A percentile compares a stretch with the other conserved stretches of the same genome.
Evolutionary conservation across 2,329 filamentous ascomycete genomes (phyloP).

Genomic region (Ustilaginoidea virens): DNA sequence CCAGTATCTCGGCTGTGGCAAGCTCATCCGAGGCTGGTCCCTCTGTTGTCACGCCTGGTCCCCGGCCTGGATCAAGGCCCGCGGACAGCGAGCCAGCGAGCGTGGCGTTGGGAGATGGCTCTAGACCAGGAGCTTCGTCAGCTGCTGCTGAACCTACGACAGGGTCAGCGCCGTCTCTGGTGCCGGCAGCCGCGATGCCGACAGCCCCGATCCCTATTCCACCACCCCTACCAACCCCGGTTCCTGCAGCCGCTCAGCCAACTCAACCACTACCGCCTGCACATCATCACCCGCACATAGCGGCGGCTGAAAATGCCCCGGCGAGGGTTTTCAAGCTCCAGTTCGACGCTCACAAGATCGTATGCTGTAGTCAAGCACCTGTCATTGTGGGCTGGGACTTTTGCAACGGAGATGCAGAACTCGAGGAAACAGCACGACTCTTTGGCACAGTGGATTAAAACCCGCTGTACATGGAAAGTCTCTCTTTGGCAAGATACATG

Average conservation of each 20-base stretch:
- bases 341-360: constrained; percentile 83
- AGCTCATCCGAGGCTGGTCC: too few relatives aligned
- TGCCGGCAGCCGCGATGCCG: neutral
- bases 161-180: neutral
- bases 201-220: neutral
- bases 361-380: constrained; percentile 85
- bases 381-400: constrained; percentile 98
- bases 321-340: constrained; percentile 86
- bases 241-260: constrained; percentile 8
- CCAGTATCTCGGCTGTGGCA: neutral
- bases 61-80: neutral
- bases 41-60: too few relatives aligned
- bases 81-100: neutral
- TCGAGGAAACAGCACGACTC: constrained; percentile 64
- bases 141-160: neutral
- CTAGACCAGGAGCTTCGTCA: neutral
- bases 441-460: constrained; percentile 45
- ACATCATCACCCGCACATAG: constrained; percentile 28
- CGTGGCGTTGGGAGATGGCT: too few relatives aligned
- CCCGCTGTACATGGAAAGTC: too few relatives aligned
- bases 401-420: constrained; percentile 67
- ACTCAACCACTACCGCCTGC: constrained; percentile 5
- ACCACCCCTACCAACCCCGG: neutral
- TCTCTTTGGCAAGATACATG: too few relatives aligned
- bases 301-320: constrained; percentile 28